A percentile compares a stretch with the other conserved stretches of the same genome.
Conservation (phyloP, 768 basidiomycete genomes). For the Trametes meyenii region DNA sequence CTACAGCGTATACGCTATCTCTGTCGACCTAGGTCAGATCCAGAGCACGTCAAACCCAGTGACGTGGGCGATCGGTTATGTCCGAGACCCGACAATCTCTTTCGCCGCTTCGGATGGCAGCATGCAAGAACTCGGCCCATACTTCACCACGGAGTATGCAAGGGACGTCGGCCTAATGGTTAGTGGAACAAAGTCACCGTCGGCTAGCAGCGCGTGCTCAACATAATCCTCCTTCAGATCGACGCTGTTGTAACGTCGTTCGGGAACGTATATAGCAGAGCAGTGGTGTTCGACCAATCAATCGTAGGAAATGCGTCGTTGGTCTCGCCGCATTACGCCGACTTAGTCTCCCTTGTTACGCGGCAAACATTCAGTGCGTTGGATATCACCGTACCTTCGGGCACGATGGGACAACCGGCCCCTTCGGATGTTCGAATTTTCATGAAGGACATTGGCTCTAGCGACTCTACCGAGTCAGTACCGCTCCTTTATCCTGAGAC, state of each 20-base stretch:
- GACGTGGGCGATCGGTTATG: conserved; percentile 33
- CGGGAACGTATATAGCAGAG: conserved; percentile 14
- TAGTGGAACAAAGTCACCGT: not conserved
- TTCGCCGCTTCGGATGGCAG: conserved; percentile 23
- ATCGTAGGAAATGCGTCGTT: conserved; percentile 25
- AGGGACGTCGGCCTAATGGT: not conserved
- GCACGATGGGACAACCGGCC: conserved; percentile 22
- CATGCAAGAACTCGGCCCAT: conserved; percentile 23
- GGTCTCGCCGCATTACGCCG: conserved; percentile 28
- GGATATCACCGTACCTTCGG: conserved; percentile 31
- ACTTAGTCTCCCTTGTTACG: conserved; percentile 30
- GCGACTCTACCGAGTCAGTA: not conserved
- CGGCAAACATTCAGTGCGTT: conserved; percentile 31
- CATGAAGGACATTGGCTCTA: conserved; percentile 16
- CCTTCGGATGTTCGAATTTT: conserved; percentile 30
- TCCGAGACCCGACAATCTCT: conserved; percentile 30
- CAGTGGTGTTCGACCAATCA: conserved; percentile 27
- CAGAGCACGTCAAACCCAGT: conserved; percentile 22
- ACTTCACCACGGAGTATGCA: conserved; percentile 13
- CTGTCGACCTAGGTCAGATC: conserved; percentile 32
- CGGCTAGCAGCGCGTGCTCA: not conserved
- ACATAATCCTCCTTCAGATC: conserved; percentile 15
- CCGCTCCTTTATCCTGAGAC: not conserved
- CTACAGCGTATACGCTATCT: conserved; percentile 30
- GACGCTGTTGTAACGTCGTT: conserved; percentile 25